A percentile compares a stretch with the other conserved stretches of the same genome.
phyloP scores from a whole-genome alignment of 257 asterid species.

The Verbena officinalis region DNA sequence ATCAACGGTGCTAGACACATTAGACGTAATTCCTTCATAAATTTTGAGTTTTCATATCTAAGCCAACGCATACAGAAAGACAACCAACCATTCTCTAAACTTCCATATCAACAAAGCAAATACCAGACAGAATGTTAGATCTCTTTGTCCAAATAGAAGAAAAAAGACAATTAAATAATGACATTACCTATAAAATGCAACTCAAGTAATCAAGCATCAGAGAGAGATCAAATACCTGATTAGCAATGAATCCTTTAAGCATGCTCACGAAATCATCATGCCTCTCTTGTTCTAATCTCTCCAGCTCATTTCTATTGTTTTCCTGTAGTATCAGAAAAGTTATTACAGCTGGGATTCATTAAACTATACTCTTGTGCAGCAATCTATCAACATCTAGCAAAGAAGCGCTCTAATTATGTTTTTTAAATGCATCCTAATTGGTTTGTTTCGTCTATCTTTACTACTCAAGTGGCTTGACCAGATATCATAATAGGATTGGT shows the following conservation, averaged over 20 bases:
- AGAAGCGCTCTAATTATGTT: neutral
- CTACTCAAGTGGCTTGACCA: neutral
- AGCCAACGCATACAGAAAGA: neutral
- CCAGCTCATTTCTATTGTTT: constrained; percentile 87
- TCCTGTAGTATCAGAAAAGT: constrained; percentile 49
- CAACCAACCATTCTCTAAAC: neutral
- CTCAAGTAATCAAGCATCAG: neutral
- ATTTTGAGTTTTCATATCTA: constrained; percentile 4
- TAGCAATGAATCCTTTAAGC: constrained; percentile 90
- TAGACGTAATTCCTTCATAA: neutral
- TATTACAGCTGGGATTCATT: neutral
- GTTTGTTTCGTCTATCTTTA: neutral
- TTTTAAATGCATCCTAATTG: neutral
- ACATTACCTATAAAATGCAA: neutral
- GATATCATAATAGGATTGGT: neutral
- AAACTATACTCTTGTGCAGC: neutral
- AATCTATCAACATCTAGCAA: neutral
- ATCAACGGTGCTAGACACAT: neutral
- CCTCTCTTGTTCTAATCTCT: constrained; percentile 84
- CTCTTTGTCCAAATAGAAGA: neutral
- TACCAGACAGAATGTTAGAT: neutral
- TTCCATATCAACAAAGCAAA: neutral
- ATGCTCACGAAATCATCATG: constrained; percentile 81
- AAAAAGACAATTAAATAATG: neutral
- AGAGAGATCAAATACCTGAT: constrained; percentile 62